Evolutionary conservation across 257 asterid genomes (phyloP), one percentile per base, ranked within the genome.

Genomic region (Mitragyna speciosa): DNA sequence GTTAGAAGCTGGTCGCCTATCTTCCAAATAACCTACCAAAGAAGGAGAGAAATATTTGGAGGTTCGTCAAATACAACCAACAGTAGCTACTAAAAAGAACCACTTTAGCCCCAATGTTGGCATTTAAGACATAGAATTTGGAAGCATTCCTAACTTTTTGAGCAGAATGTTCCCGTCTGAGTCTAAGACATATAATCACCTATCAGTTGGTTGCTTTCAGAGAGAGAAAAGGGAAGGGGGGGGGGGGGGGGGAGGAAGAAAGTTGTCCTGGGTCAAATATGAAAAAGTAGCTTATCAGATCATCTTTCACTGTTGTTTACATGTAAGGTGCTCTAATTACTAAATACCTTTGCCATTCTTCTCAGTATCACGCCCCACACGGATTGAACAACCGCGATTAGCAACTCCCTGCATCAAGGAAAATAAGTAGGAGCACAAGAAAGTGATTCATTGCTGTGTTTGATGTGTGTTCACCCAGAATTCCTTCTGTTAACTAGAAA

Each of bases 341-440:
- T 26, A 73, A 19, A 69, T 88, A 91, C 98, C 99, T 88, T 95
- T 95, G 84, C 99, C 99, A 0, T 47, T 52, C 86, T 92, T 88
- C 92, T 95, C 99, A 24, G 99, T 95, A 82, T 95, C 99, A 79
- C 99, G 98, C 31, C 99, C 99, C 91, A 95, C 99, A 82, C 98
- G 98, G 75, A 95, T 95, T 54, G 99, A 95, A 87, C 94, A 89
- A 82, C 99, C 98, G 70, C 99, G 97, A 86, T 95, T 93, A 81
- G 99, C 98, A 81, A 95, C 99, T 83, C 99, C 99, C 99, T 95
- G 93, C 72, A 81, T 22, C 61, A 67, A 59, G 68, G 67, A 16
- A 75, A 68, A 39, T 20, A 49, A 39, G n/a, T n/a, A n/a, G 30
- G 31, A 31, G 56, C 47, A 28, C n/a, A 58, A 15, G 70, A 70